Conservation (phyloP, 805 yeast species). For the Danielia reshetovae region DNA sequence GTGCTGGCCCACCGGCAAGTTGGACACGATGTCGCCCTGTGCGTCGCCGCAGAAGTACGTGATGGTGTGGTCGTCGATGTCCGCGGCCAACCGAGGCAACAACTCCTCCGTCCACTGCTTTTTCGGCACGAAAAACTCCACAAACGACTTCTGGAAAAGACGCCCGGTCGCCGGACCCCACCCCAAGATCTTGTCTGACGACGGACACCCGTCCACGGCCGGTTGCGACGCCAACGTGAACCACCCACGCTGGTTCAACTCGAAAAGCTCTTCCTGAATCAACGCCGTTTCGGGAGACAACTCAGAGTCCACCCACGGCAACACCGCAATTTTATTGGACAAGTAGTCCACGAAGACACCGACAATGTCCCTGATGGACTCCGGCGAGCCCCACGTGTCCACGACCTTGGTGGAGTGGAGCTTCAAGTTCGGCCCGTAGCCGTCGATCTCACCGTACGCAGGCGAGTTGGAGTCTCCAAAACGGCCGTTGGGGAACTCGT, state of each 20-base stretch:
- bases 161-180: slow-evolving; percentile 95
- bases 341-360: slow-evolving; percentile 68
- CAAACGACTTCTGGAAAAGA: slow-evolving; percentile 89
- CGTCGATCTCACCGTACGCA: slow-evolving; percentile 97
- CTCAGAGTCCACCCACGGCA: slow-evolving; percentile 92
- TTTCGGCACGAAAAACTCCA: slow-evolving; percentile 74
- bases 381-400: slow-evolving; percentile 80
- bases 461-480: slow-evolving; percentile 94
- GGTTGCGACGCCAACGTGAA: slow-evolving; percentile 97
- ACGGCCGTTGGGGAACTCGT: slow-evolving; percentile 94
- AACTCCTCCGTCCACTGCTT: slow-evolving; percentile 60
- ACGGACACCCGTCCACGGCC: slow-evolving; percentile 73
- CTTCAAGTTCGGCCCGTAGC: slow-evolving; percentile 90
- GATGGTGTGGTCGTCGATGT: slow-evolving; percentile 41
- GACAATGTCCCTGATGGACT: slow-evolving; percentile 53
- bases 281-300: slow-evolving; percentile 85
- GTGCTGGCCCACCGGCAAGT: slow-evolving; percentile 41
- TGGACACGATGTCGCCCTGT: slow-evolving; percentile 55
- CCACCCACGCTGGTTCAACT: slow-evolving; percentile 67
- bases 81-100: slow-evolving; percentile 44
- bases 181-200: slow-evolving; percentile 86
- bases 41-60: slow-evolving; percentile 76
- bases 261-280: slow-evolving; percentile 86
- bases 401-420: slow-evolving; percentile 60
- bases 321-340: slow-evolving; percentile 65